phyloP scores from a whole-genome alignment of 2,329 filamentous ascomycete genomes.

The Curvularia sp. region DNA sequence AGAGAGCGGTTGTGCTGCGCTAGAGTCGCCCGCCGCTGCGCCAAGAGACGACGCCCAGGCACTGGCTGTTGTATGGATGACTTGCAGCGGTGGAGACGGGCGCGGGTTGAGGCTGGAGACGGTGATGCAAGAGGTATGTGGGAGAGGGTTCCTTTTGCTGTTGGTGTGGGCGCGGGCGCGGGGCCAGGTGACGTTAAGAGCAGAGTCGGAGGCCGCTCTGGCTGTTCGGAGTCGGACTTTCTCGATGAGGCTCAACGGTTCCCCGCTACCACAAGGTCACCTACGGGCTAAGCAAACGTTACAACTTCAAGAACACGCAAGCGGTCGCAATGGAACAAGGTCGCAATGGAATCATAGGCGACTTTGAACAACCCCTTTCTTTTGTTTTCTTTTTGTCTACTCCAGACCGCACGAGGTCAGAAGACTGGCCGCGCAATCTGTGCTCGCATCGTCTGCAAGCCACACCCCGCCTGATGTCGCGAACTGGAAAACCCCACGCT shows the following conservation, averaged over 20 bases:
- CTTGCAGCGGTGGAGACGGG: constrained; percentile 3
- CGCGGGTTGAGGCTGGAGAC: background rate
- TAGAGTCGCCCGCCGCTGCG: no score
- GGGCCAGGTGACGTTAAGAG: constrained; percentile 7
- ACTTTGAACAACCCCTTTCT: background rate
- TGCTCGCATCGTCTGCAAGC: constrained; percentile 6
- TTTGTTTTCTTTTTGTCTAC: background rate
- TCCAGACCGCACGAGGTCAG: background rate
- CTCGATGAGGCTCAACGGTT: constrained; percentile 10
- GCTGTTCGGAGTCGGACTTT: constrained; percentile 13
- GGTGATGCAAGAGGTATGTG: background rate
- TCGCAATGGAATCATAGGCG: constrained; percentile 10
- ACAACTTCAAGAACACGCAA: constrained; percentile 18
- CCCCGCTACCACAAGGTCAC: constrained; percentile 14
- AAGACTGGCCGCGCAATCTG: constrained; percentile 2
- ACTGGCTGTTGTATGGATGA: background rate
- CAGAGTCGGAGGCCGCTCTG: constrained; percentile 4
- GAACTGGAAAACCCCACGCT: constrained; percentile 5
- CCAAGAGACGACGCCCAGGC: background rate
- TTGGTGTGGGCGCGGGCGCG: background rate
- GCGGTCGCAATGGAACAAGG: constrained; percentile 11
- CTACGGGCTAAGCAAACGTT: constrained; percentile 6
- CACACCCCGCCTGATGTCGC: constrained; percentile 13
- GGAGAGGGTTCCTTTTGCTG: background rate
- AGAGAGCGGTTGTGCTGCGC: constrained; percentile 1